These are phyloP conservation scores for Amauroascus niger DNA, from an alignment of 2,329 filamentous ascomycete genomes.

Conservation along the genomic window DNA sequence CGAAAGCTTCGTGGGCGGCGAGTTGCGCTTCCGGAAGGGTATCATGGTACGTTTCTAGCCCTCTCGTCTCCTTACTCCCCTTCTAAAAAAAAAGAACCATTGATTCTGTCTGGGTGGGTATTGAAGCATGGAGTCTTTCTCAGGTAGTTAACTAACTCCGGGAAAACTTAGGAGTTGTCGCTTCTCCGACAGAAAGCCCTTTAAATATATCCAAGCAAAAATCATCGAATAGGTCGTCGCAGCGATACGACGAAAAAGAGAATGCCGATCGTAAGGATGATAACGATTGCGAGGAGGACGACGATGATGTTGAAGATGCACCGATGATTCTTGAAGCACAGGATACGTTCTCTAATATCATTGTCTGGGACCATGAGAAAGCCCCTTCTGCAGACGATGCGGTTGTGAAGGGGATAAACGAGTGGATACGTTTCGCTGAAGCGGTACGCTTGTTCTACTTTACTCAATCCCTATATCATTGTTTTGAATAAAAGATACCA, in stretches of 20 bases:
- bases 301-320: slow-evolving; percentile 43
- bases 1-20: slow-evolving; percentile 63
- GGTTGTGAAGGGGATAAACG: slow-evolving; percentile 64
- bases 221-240: background rate
- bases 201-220: slow-evolving; percentile 15
- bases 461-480: too few species aligned
- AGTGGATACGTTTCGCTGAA: slow-evolving; percentile 69
- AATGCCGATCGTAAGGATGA: slow-evolving; percentile 30
- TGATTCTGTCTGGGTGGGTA: too few species aligned
- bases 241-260: background rate
- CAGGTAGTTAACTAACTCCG: too few species aligned
- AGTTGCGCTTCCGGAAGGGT: slow-evolving; percentile 60
- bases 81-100: too few species aligned
- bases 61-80: background rate
- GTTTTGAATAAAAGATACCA: background rate
- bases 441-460: slow-evolving; percentile 50
- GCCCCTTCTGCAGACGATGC: slow-evolving; percentile 56
- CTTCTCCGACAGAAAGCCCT: slow-evolving; percentile 39
- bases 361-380: slow-evolving; percentile 77
- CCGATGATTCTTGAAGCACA: slow-evolving; percentile 50
- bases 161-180: slow-evolving; percentile 47
- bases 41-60: slow-evolving; percentile 44
- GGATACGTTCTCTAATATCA: slow-evolving; percentile 61
- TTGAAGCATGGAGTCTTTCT: too few species aligned
- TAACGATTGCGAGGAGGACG: slow-evolving; percentile 28